Base-by-base conservation (phyloP, 768 basidiomycete species). In the Heimioporus sp. region DNA sequence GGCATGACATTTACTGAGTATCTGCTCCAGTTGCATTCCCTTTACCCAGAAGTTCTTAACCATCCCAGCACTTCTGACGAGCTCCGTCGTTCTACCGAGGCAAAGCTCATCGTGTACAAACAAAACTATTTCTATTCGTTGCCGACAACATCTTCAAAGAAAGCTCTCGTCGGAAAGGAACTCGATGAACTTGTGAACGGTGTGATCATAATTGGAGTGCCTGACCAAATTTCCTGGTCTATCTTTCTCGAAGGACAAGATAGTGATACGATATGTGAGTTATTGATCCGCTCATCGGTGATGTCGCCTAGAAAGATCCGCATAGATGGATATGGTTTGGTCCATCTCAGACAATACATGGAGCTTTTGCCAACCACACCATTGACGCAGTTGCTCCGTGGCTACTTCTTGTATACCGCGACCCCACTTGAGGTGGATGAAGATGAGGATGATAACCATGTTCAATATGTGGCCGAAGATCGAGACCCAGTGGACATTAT, bases 151-250 rank as follows among this genome's bases (percentile, higher is more conserved):
- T 60, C 66, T 4, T 49, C 65, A 9, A 63, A 71, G 21, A 87
- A 90, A 64, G 62, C 59, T 16, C 59, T 65, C 20, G 63, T 87
- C 10, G 71, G 82, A n/a, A 62, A 66, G 10, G 85, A 91, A 57
- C 74, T 97, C 11, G 81, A 91, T 38, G 80, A 82, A 16, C 71
- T 97, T 31, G 78, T 90, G 2, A 73, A 80, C 15, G 94, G 93
- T 3, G 81, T 84, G 30, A 79, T 97, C 3, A 69, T 96, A 7
- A 74, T 99, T 17, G 74, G 77, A 15, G 79, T 94, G 10, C 80
- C 83, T 0, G 87, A 97, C 60, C 86, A 91, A 61, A 65, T 86
- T 21, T 92, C 90, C 1, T 99, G 97, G 96, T 76, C 71, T 24
- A 66, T 88, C 4, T 83, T 78, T 54, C 74, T 98, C 40, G 92